Conservation (phyloP, 2,329 filamentous ascomycete species). For the Seiridium unicorne region DNA sequence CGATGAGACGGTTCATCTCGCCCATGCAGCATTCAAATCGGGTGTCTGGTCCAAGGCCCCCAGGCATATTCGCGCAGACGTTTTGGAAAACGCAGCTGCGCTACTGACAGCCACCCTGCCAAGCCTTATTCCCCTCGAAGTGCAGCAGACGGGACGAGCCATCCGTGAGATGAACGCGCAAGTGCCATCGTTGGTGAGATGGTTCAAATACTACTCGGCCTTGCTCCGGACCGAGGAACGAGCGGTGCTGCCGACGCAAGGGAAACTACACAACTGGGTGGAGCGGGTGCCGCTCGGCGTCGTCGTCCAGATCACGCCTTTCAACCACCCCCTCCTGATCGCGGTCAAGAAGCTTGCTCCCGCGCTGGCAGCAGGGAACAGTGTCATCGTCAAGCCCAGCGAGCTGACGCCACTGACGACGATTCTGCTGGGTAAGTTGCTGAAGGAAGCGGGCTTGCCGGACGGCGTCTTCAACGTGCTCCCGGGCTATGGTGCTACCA, state of each 20-base stretch:
- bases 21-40: conserved; percentile 44
- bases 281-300: conserved; percentile 57
- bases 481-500: conserved; percentile 50
- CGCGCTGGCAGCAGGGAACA: conserved; percentile 58
- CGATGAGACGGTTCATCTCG: conserved; percentile 35
- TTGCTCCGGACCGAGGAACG: conserved; percentile 67
- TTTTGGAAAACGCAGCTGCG: conserved; percentile 58
- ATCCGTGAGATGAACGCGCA: conserved; percentile 71
- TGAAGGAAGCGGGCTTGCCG: conserved; percentile 68
- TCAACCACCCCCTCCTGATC: conserved; percentile 58
- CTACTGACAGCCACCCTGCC: conserved; percentile 53
- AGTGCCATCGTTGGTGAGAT: conserved; percentile 62
- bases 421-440: conserved; percentile 57
- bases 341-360: conserved; percentile 61
- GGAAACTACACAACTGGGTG: conserved; percentile 57
- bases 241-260: conserved; percentile 62
- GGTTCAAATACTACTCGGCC: conserved; percentile 71
- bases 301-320: conserved; percentile 55
- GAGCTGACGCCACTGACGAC: conserved; percentile 62
- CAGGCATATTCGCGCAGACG: conserved; percentile 57
- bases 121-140: conserved; percentile 60
- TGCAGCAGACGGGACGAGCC: conserved; percentile 65
- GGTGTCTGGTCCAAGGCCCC: conserved; percentile 57
- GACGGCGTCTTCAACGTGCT: conserved; percentile 67
- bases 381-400: conserved; percentile 59